Evolutionary conservation across 345 rosid species (phyloP).

Genomic region (Eutrema heterophyllum): DNA sequence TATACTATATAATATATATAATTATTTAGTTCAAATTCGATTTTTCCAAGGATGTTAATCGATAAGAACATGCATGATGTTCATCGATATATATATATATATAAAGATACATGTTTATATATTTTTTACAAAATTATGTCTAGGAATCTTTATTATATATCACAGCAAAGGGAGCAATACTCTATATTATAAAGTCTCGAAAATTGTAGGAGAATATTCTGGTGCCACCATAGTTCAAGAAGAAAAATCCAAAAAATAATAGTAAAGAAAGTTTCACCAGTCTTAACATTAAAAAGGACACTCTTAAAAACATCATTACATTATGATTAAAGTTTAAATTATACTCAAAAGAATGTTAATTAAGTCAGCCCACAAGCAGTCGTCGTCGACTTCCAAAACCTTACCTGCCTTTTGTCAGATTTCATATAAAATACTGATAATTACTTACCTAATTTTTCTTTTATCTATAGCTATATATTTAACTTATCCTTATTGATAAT

Average conservation of each 20-base stretch:
- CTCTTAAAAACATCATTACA: constrained; percentile 67
- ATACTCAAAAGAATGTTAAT: constrained; percentile 33
- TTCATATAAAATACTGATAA: too few species aligned
- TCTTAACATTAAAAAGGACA: constrained; percentile 11
- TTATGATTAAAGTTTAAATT: constrained; percentile 64
- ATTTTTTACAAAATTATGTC: background rate
- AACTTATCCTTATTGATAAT: too few species aligned
- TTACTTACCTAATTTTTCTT: too few species aligned
- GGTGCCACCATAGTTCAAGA: constrained; percentile 77
- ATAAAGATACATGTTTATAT: background rate
- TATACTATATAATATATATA: background rate
- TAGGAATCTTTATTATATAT: constrained; percentile 13
- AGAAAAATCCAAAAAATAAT: constrained; percentile 61
- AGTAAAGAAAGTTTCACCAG: constrained; percentile 34
- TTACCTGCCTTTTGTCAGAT: constrained; percentile 89
- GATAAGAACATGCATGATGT: background rate
- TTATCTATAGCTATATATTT: too few species aligned
- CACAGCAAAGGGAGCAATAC: background rate
- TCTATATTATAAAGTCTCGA: constrained; percentile 32
- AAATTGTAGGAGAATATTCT: constrained; percentile 91
- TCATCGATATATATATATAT: background rate
- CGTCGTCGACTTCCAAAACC: constrained; percentile 85
- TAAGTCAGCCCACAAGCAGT: constrained; percentile 91
- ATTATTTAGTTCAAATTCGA: background rate
- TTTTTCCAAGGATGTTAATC: background rate